Conservation (phyloP, 352 stramenopile genomes). For the Hyaloperonospora arabidopsidis region DNA sequence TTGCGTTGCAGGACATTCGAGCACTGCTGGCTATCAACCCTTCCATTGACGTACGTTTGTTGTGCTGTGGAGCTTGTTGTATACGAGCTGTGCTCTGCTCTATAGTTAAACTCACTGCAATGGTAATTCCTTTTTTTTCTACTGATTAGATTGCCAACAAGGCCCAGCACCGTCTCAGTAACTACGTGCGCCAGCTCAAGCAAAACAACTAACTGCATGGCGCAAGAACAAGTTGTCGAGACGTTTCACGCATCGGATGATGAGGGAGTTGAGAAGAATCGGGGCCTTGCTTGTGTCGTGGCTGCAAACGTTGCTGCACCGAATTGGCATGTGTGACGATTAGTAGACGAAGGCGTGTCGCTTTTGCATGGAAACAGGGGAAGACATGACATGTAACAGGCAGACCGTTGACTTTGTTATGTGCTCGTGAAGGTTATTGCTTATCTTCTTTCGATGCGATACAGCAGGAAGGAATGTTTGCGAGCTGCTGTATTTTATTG, state of each 20-base stretch:
- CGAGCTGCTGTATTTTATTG: too few relatives aligned
- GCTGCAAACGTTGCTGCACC: conserved; percentile 1
- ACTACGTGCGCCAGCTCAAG: conserved; percentile 84
- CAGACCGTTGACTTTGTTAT: conserved; percentile 25
- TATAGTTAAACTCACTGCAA: conserved; percentile 5
- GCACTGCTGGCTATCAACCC: conserved; percentile 81
- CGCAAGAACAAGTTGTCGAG: conserved; percentile 2
- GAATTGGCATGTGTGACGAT: conserved; percentile 2
- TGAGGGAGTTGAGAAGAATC: neutral
- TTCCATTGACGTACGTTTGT: conserved; percentile 64
- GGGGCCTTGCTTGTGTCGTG: neutral
- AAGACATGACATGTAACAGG: conserved; percentile 25
- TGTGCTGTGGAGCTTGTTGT: neutral
- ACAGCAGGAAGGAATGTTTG: too few relatives aligned
- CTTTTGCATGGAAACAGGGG: conserved; percentile 6
- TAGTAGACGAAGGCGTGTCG: conserved; percentile 21
- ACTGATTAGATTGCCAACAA: conserved; percentile 74
- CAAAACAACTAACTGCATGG: conserved; percentile 49
- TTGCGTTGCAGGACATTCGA: conserved; percentile 84
- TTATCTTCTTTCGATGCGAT: neutral
- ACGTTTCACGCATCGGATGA: neutral
- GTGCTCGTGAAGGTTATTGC: conserved; percentile 11
- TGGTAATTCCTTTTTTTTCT: conserved; percentile 1
- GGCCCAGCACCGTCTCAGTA: conserved; percentile 81
- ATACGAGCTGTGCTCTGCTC: neutral